phyloP scores from a whole-genome alignment of 2,329 filamentous ascomycete species.

The Paramyrothecium roridum region DNA sequence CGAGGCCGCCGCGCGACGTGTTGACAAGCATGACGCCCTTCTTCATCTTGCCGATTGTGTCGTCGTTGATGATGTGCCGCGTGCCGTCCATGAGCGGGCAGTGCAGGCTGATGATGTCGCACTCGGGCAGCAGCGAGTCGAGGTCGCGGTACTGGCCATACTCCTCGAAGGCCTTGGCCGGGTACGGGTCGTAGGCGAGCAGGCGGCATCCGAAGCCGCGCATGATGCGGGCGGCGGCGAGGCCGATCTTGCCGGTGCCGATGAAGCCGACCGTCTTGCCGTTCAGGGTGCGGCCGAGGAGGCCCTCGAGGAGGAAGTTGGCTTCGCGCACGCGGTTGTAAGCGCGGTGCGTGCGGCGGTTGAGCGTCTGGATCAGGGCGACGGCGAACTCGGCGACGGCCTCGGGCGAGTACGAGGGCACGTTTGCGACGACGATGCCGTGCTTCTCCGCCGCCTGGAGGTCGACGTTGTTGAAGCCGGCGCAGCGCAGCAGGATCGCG shows the following conservation, averaged over 20 bases:
- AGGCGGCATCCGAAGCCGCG: conserved; percentile 62
- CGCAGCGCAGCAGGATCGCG: conserved; percentile 63
- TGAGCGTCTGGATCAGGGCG: conserved; percentile 64
- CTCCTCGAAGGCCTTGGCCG: conserved; percentile 43
- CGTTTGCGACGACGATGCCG: conserved; percentile 60
- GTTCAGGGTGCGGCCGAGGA: conserved; percentile 58
- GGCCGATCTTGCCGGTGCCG: conserved; percentile 63
- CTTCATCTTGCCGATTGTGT: conserved; percentile 54
- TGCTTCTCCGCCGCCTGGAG: conserved; percentile 50
- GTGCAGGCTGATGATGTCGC: conserved; percentile 63
- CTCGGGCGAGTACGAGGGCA: conserved; percentile 67
- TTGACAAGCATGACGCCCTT: conserved; percentile 60
- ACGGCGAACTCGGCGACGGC: conserved; percentile 68
- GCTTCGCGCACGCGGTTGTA: conserved; percentile 67
- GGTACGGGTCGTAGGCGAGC: conserved; percentile 58
- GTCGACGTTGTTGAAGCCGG: conserved; percentile 67
- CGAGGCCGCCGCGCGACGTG: conserved; percentile 63
- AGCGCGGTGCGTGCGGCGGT: conserved; percentile 64
- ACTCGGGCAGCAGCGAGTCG: conserved; percentile 48
- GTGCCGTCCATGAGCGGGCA: conserved; percentile 62
- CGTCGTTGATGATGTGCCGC: conserved; percentile 56
- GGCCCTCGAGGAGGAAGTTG: conserved; percentile 64
- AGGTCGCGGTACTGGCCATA: conserved; percentile 52
- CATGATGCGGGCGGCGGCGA: conserved; percentile 59
- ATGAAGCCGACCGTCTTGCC: conserved; percentile 66